These are phyloP conservation scores for Diplodia scrobiculata DNA, from an alignment of 2,329 filamentous ascomycete genomes.

Conservation along the genomic window DNA sequence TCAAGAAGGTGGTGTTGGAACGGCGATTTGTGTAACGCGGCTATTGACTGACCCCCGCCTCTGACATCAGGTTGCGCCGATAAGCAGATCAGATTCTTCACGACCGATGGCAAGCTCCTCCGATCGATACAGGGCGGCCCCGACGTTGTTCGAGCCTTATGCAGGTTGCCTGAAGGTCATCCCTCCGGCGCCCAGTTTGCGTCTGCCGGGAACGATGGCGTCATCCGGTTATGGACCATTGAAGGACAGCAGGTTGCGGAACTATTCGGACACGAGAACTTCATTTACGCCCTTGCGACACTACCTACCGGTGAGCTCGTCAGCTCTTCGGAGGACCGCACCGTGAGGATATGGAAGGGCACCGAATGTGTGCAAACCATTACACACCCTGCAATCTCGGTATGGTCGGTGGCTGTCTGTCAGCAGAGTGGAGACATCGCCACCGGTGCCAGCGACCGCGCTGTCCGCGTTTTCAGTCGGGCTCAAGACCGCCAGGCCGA, in stretches of 20 bases:
- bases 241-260: constrained; percentile 75
- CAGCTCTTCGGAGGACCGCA: constrained; percentile 92
- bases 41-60: constrained; percentile 21
- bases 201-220: constrained; percentile 88
- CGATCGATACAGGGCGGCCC: constrained; percentile 69
- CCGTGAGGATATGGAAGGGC: constrained; percentile 83
- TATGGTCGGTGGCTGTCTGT: constrained; percentile 89
- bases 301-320: constrained; percentile 84
- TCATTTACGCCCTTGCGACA: constrained; percentile 82
- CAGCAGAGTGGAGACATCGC: constrained; percentile 84
- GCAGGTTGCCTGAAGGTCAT: constrained; percentile 73
- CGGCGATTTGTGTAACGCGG: constrained; percentile 16
- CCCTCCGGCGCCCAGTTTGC: constrained; percentile 87
- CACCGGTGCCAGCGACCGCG: constrained; percentile 86
- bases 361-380: constrained; percentile 88
- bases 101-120: constrained; percentile 64
- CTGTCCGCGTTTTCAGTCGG: constrained; percentile 82
- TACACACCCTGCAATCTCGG: constrained; percentile 92
- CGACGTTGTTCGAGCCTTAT: constrained; percentile 86
- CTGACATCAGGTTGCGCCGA: constrained; percentile 72
- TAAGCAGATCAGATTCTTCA: constrained; percentile 82
- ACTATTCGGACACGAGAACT: constrained; percentile 86
- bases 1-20: background rate
- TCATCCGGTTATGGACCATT: constrained; percentile 84
- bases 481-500: constrained; percentile 69